A percentile compares a stretch with the other conserved stretches of the same genome.
phyloP scores from a whole-genome alignment of 805 yeast genomes.

The Pichia heedii region DNA sequence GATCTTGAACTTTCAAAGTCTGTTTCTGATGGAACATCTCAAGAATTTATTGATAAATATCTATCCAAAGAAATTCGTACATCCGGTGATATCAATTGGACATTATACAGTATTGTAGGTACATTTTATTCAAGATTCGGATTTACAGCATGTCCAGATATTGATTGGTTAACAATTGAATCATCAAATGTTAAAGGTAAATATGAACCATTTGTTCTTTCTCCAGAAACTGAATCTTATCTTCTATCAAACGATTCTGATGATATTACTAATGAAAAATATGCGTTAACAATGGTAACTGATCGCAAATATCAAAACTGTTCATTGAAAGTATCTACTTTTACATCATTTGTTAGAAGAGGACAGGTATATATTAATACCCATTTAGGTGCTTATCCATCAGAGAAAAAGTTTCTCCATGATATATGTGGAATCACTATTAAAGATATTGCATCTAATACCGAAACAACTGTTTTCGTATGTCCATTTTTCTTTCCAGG shows the following conservation, averaged over 20 bases:
- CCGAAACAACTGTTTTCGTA: background rate
- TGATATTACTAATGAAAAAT: background rate
- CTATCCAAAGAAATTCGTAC: background rate
- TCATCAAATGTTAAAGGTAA: background rate
- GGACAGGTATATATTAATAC: background rate
- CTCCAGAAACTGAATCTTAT: too few relatives aligned
- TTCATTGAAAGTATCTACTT: background rate
- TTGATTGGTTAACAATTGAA: background rate
- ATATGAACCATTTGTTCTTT: background rate
- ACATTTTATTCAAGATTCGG: slow-evolving; percentile 7
- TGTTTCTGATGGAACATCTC: background rate
- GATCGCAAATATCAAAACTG: background rate
- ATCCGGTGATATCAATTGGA: slow-evolving; percentile 1
- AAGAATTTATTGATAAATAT: background rate
- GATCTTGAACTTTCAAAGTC: background rate
- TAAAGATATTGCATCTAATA: background rate
- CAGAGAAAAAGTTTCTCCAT: background rate
- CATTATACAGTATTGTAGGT: slow-evolving; percentile 7
- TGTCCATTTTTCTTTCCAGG: background rate
- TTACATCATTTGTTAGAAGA: background rate
- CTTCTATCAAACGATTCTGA: too few relatives aligned
- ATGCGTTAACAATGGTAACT: background rate
- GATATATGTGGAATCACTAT: slow-evolving; percentile 4
- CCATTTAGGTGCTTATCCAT: background rate
- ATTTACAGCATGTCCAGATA: slow-evolving; percentile 1